Percentiles rank a stretch among this genome's conserved stretches.
Evolutionary conservation across 2,329 filamentous ascomycete genomes (phyloP).

Genomic region (Ascochyta koolunga): DNA sequence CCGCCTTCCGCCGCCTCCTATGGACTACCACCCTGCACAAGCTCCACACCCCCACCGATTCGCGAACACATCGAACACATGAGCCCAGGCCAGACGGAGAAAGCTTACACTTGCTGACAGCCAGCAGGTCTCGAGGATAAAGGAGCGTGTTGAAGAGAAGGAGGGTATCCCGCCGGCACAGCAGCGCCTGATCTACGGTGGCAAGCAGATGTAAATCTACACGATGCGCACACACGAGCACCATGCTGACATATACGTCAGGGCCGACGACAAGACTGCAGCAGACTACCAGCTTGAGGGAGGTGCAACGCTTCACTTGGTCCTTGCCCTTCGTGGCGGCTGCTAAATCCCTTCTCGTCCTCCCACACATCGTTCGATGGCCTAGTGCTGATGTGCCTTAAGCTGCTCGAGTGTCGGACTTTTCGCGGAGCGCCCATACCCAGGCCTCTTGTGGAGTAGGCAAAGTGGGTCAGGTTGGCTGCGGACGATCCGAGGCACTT

Average conservation of each 20-base stretch:
- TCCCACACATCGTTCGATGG: neutral
- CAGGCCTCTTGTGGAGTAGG: neutral
- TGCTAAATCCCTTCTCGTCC: conserved; percentile 15
- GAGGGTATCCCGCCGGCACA: conserved; percentile 97
- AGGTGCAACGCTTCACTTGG: conserved; percentile 91
- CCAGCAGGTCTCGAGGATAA: conserved; percentile 85
- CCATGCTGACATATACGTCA: conserved; percentile 48
- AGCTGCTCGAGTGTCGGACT: neutral
- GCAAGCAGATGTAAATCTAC: conserved; percentile 85
- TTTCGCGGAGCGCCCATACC: neutral
- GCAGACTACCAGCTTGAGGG: conserved; percentile 88
- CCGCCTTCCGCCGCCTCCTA: neutral
- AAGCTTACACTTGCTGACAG: conserved; percentile 14
- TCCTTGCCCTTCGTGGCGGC: conserved; percentile 90
- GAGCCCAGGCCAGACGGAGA: neutral
- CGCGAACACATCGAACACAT: neutral
- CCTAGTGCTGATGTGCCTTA: conserved; percentile 1
- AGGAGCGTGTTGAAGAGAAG: conserved; percentile 99
- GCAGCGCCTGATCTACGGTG: conserved; percentile 93
- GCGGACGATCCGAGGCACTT: neutral
- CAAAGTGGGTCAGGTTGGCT: neutral
- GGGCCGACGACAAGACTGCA: conserved; percentile 94
- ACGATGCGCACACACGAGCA: neutral
- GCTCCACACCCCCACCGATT: neutral
- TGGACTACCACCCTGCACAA: too few species aligned